A percentile compares a stretch with the other conserved stretches of the same genome.
These are phyloP conservation scores for Cystobasidium onofrii DNA, from an alignment of 768 basidiomycete genomes.

Conservation along the genomic window DNA sequence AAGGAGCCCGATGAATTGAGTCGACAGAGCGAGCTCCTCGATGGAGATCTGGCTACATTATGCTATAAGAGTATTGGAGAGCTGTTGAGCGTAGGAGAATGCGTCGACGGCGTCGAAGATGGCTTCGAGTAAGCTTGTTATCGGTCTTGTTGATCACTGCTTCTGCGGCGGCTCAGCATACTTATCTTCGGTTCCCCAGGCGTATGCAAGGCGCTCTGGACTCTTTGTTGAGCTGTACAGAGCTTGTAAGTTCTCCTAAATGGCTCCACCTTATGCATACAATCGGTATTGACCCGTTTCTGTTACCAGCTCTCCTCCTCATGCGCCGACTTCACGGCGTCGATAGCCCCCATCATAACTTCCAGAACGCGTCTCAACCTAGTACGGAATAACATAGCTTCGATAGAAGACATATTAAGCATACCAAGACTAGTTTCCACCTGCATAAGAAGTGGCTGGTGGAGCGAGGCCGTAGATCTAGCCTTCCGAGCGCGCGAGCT, in stretches of 20 bases:
- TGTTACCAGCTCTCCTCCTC: constrained; percentile 23
- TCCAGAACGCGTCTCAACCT: constrained; percentile 26
- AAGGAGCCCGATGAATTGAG: constrained; percentile 25
- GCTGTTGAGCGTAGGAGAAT: constrained; percentile 25
- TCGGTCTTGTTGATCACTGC: not conserved
- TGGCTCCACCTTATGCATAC: not conserved
- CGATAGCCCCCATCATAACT: constrained; percentile 21
- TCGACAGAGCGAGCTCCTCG: constrained; percentile 29
- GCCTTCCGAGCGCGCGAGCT: constrained; percentile 45
- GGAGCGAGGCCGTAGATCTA: constrained; percentile 81
- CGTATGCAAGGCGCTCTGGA: constrained; percentile 22
- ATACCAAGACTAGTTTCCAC: constrained; percentile 84
- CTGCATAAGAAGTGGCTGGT: constrained; percentile 85
- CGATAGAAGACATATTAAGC: constrained; percentile 86
- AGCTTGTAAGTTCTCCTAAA: not conserved
- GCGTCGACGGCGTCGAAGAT: constrained; percentile 29
- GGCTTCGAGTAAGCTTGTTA: constrained; percentile 13
- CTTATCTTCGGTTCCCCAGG: not conserved
- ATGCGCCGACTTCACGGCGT: constrained; percentile 19
- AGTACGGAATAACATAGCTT: constrained; percentile 45
- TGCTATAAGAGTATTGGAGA: constrained; percentile 33
- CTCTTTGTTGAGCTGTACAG: constrained; percentile 15
- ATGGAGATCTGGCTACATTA: constrained; percentile 40
- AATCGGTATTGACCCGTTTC: not conserved
- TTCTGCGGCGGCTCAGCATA: not conserved